Conservation (phyloP, 148 eudicot genomes). For the Polygonum maritimum region DNA sequence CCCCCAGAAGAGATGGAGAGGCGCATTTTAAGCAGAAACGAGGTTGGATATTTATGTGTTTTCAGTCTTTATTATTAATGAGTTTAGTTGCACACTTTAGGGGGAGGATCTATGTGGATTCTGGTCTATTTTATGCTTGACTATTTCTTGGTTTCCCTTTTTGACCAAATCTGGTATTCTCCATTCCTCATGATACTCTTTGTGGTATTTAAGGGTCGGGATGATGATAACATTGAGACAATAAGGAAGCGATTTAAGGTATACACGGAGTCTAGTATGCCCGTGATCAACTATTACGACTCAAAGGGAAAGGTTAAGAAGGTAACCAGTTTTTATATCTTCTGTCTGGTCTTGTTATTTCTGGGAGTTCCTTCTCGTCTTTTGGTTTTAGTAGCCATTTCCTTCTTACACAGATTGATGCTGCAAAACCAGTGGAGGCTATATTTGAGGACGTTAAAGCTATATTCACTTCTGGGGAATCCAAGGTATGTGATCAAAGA, state of each 20-base stretch:
- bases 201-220: conserved; percentile 36
- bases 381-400: neutral
- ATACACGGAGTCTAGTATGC: conserved; percentile 57
- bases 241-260: conserved; percentile 60
- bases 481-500: neutral
- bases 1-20: conserved; percentile 19
- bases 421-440: conserved; percentile 44
- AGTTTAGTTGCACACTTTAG: neutral
- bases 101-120: neutral
- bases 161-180: neutral
- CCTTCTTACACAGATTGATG: conserved; percentile 35
- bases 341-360: neutral
- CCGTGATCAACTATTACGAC: conserved; percentile 52
- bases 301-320: conserved; percentile 54
- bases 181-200: neutral
- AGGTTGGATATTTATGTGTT: conserved; percentile 3
- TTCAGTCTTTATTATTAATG: neutral
- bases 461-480: conserved; percentile 16
- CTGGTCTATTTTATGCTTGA: neutral
- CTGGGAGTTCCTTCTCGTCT: neutral
- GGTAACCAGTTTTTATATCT: conserved; percentile 24
- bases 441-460: conserved; percentile 52
- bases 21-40: conserved; percentile 14
- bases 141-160: neutral
- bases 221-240: conserved; percentile 58